Base-by-base conservation (phyloP, 2,329 filamentous ascomycete species). In the Lachnum nothofagi region DNA sequence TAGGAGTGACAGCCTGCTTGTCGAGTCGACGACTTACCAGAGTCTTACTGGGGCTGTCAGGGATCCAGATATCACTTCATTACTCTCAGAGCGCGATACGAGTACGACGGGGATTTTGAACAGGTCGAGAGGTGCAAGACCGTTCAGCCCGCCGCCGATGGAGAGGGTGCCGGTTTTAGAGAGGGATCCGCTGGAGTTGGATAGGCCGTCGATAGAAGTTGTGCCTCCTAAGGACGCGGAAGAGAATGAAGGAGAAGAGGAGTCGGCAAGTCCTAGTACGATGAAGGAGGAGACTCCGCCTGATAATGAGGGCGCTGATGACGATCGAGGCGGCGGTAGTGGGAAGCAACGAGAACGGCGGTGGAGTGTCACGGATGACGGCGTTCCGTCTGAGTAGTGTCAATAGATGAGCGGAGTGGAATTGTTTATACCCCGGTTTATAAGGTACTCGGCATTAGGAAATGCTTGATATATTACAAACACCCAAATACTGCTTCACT, bases 81-180 rank as follows among this genome's bases (percentile, higher is more conserved):
- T 79, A 40, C 76, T 79, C 56, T 77, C 76, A 9, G 76, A 79
- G 43, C 48, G 57, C 10, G 58, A 57, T 14, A 57, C 43, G 17
- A 52, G 49, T 25, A 52, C 44, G n/a, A 51, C 53, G 3, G 56
- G 60, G 1, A 56, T 62, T 40, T 70, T 77, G 55, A 79, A 77
- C 63, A 70, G 73, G 42, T 70, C 76, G 12, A 68, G 79, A 14
- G 76, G 74, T 14, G 73, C 76, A 16, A 64, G 80, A 25, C 80
- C 80, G 0, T 84, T 84, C 57, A 81, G 78, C 14, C 81, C 81
- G 2, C 77, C 79, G 59, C 79, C 68, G 3, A 47, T 52, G 39
- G 47, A 54, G 16, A 47, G 49, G 23, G 48, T 34, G 8, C 24
- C 41, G 31, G 49, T 58, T 8, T 27, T 37, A 24, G 48, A 52